These are phyloP conservation scores for Sporisorium scitamineum DNA, from an alignment of 1,284 basidiomycete genomes.

Conservation along the genomic window DNA sequence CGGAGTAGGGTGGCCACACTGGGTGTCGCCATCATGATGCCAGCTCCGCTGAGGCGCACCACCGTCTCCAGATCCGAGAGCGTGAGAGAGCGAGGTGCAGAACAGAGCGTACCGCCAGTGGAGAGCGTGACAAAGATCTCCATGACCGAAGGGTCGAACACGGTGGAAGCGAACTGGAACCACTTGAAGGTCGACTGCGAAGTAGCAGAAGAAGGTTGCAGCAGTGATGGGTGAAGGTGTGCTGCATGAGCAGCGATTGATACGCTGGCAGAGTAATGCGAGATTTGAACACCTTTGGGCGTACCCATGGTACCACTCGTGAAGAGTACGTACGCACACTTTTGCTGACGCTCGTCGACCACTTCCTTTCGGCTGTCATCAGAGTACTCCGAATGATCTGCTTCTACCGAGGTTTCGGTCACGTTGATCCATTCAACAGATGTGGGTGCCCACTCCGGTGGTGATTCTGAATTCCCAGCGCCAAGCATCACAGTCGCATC, in stretches of 20 bases:
- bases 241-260: conserved; percentile 26
- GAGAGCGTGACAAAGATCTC: conserved; percentile 35
- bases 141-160: conserved; percentile 38
- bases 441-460: conserved; percentile 2
- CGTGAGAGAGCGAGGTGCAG: conserved; percentile 22
- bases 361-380: neutral
- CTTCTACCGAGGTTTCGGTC: neutral
- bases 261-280: conserved; percentile 14
- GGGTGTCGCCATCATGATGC: conserved; percentile 44
- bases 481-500: conserved; percentile 9
- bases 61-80: conserved; percentile 22
- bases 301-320: conserved; percentile 13
- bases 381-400: neutral
- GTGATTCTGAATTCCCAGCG: neutral
- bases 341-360: neutral
- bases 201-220: neutral
- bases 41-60: conserved; percentile 17
- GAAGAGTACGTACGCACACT: conserved; percentile 21
- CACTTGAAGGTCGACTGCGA: conserved; percentile 15
- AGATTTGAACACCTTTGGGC: conserved; percentile 24
- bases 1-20: conserved; percentile 26
- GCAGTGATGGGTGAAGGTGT: conserved; percentile 8
- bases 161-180: conserved; percentile 41
- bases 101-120: conserved; percentile 25
- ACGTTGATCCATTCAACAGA: conserved; percentile 17